Percentiles rank a stretch among this genome's conserved stretches.
phyloP scores from a whole-genome alignment of 106 monocot species.

The Phalaenopsis equestris region DNA sequence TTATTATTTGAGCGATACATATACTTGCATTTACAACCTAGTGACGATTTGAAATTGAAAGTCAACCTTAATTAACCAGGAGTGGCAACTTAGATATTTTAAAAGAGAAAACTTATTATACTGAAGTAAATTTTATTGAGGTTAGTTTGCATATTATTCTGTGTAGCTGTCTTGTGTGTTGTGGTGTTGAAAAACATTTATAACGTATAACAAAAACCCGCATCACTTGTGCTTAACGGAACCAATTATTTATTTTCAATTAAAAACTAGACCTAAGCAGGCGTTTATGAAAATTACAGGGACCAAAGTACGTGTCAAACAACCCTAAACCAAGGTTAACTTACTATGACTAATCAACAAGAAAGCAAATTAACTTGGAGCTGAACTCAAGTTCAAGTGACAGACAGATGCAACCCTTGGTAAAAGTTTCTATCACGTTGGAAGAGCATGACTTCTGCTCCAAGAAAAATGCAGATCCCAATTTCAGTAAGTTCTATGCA shows the following conservation, averaged over 20 bases:
- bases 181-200: too few species aligned
- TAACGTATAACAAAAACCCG: too few species aligned
- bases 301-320: not conserved
- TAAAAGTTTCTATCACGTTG: not conserved
- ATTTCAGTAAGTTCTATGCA: not conserved
- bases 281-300: not conserved
- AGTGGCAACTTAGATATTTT: too few species aligned
- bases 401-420: not conserved
- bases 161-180: too few species aligned
- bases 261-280: not conserved
- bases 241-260: not conserved
- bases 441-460: not conserved
- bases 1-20: too few species aligned
- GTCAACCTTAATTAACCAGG: too few species aligned
- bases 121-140: too few species aligned
- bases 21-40: too few species aligned
- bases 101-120: too few species aligned
- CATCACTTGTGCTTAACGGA: not conserved
- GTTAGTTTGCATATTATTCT: too few species aligned
- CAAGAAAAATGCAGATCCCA: not conserved
- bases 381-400: not conserved
- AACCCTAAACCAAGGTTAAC: not conserved
- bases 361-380: not conserved
- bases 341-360: not conserved
- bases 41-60: too few species aligned